A percentile compares a stretch with the other conserved stretches of the same genome.
Evolutionary conservation across 768 basidiomycete genomes (phyloP).

Genomic region (Postia placenta): DNA sequence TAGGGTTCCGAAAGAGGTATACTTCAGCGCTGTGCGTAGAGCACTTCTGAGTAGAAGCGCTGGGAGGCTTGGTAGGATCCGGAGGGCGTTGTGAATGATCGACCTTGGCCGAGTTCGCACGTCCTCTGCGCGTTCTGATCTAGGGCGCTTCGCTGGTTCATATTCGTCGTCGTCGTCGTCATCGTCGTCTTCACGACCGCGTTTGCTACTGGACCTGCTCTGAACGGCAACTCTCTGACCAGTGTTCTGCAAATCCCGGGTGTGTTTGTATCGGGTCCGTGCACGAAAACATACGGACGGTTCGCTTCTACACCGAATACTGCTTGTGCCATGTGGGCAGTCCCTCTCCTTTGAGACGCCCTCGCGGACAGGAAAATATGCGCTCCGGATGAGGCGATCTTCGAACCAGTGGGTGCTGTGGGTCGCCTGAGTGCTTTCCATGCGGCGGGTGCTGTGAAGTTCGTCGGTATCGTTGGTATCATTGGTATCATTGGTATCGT

Average conservation of each 20-base stretch:
- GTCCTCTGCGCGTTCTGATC: too few species aligned
- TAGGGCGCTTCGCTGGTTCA: too few species aligned
- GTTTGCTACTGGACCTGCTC: not conserved
- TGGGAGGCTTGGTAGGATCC: too few species aligned
- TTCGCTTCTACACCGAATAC: not conserved
- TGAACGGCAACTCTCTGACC: not conserved
- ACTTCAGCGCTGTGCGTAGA: too few species aligned
- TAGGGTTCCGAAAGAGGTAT: too few species aligned
- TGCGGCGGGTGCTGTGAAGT: not conserved
- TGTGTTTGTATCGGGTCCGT: not conserved
- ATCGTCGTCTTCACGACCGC: not conserved
- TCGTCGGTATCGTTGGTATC: too few species aligned
- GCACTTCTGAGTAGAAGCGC: too few species aligned
- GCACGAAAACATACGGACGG: not conserved
- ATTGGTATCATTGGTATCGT: too few species aligned
- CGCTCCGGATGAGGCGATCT: not conserved
- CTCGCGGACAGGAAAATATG: not conserved
- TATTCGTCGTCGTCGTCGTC: too few species aligned
- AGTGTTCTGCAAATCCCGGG: not conserved
- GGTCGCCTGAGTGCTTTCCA: not conserved
- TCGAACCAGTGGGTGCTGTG: not conserved
- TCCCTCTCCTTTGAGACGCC: not conserved
- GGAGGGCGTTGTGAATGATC: too few species aligned
- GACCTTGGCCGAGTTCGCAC: too few species aligned
- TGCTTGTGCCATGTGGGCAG: not conserved